phyloP scores from a whole-genome alignment of 192 early-diverging fungal species.

The Backusella sp. region DNA sequence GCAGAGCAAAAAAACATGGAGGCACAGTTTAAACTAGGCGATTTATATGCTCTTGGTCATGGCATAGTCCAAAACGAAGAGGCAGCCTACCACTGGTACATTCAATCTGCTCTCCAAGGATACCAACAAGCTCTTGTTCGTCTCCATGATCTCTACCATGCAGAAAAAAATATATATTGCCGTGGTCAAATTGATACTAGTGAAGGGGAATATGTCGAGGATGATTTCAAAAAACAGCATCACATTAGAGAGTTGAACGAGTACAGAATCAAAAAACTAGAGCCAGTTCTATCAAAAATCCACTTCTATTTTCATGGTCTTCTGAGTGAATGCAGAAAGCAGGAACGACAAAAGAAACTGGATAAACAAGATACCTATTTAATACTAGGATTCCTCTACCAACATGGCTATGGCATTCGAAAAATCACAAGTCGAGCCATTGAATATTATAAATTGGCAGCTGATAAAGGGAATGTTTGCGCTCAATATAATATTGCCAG shows the following conservation, averaged over 20 bases:
- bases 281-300: background rate
- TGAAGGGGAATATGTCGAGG: background rate
- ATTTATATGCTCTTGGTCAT: background rate
- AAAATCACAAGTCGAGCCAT: background rate
- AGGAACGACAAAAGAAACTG: background rate
- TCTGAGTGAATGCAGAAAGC: background rate
- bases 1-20: background rate
- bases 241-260: background rate
- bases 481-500: background rate
- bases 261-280: background rate
- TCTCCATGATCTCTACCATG: background rate
- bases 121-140: background rate
- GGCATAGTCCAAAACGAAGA: background rate
- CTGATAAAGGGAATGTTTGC: background rate
- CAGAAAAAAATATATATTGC: background rate
- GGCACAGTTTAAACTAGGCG: background rate
- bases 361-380: background rate
- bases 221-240: background rate
- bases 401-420: background rate
- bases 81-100: background rate
- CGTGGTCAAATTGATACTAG: background rate
- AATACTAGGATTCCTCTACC: background rate
- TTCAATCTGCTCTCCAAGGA: background rate
- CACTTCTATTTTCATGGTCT: background rate
- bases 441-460: background rate